These are phyloP conservation scores for Emmonsia crescens DNA, from an alignment of 2,329 filamentous ascomycete species.

Conservation along the genomic window DNA sequence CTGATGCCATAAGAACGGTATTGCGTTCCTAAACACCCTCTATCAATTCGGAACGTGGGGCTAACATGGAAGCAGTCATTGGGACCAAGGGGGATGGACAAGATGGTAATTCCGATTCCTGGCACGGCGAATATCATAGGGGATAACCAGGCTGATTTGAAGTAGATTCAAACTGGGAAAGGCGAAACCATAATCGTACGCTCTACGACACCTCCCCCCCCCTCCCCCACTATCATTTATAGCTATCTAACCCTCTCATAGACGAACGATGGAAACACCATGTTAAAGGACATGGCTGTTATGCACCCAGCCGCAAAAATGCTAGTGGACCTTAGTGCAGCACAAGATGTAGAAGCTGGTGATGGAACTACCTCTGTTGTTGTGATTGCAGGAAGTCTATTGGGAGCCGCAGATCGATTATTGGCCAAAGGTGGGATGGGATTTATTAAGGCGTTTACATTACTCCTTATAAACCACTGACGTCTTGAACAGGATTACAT, in stretches of 20 bases:
- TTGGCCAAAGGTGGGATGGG: constrained; percentile 58
- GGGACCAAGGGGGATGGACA: constrained; percentile 95
- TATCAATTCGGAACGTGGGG: constrained; percentile 22
- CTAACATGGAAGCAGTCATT: constrained; percentile 51
- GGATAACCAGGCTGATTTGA: constrained; percentile 16
- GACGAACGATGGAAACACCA: constrained; percentile 98
- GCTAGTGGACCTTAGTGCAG: constrained; percentile 92
- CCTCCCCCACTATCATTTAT: background rate
- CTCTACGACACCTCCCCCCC: no score
- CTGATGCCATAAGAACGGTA: constrained; percentile 89
- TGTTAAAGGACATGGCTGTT: constrained; percentile 97
- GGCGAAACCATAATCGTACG: constrained; percentile 84
- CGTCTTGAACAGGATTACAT: constrained; percentile 53
- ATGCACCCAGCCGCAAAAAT: constrained; percentile 99
- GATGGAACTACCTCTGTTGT: constrained; percentile 98
- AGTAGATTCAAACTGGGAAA: constrained; percentile 77
- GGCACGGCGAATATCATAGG: background rate
- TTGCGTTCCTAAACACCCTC: constrained; percentile 19
- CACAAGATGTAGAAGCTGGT: constrained; percentile 95
- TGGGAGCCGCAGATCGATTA: constrained; percentile 86
- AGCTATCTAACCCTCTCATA: constrained; percentile 20
- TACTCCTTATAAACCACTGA: background rate
- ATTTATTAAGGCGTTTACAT: background rate
- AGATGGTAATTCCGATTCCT: constrained; percentile 52
- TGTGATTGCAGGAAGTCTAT: constrained; percentile 88